These are phyloP conservation scores for Fusarium praegraminearum DNA, from an alignment of 2,329 filamentous ascomycete genomes.

Conservation along the genomic window DNA sequence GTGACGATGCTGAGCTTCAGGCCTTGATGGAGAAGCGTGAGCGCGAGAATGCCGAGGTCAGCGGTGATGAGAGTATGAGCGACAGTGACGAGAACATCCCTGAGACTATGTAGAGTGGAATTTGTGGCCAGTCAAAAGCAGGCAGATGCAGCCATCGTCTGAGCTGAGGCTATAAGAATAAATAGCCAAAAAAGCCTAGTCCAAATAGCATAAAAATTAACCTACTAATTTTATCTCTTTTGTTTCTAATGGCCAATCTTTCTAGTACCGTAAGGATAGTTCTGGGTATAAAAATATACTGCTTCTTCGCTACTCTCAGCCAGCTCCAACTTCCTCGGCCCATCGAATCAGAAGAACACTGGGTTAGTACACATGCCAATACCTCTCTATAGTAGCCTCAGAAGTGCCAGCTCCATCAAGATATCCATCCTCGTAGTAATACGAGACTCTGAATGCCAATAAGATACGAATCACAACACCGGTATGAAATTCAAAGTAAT, in stretches of 20 bases:
- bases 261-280: too few species aligned
- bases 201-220: too few species aligned
- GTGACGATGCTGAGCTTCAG: conserved; percentile 95
- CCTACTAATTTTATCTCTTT: too few species aligned
- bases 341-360: neutral
- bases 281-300: conserved; percentile 8
- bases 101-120: conserved; percentile 55
- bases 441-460: too few species aligned
- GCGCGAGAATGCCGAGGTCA: conserved; percentile 97
- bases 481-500: conserved; percentile 13
- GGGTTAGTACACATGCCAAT: neutral
- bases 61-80: conserved; percentile 95
- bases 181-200: too few species aligned
- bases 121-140: conserved; percentile 33
- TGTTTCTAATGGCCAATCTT: too few species aligned
- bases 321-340: conserved; percentile 34
- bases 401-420: neutral
- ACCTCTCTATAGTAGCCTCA: neutral
- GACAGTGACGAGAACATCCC: conserved; percentile 88
- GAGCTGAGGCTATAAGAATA: too few species aligned
- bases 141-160: conserved; percentile 14
- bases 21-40: conserved; percentile 99
- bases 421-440: neutral
- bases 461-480: neutral
- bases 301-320: conserved; percentile 42